Base-by-base conservation (phyloP, 257 asterid species). In the Salvia hispanica region DNA sequence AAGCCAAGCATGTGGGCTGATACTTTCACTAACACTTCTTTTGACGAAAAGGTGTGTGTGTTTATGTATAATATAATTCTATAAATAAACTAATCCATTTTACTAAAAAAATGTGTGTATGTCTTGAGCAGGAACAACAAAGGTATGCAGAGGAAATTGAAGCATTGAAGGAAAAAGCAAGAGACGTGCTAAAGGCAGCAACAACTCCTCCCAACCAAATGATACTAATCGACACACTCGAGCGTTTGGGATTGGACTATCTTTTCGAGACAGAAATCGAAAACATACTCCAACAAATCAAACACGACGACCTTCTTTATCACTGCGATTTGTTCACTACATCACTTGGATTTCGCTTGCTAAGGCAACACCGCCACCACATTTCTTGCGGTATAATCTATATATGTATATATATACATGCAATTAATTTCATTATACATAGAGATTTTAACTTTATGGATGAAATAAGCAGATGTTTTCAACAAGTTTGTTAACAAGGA, bases 241-340 rank as follows among this genome's bases (percentile, higher is more conserved):
- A 68, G 62, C 78, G 76, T n/a, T 28, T 77, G 60, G 85, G 79
- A 46, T 7, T 82, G 13, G 75, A 72, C 2, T 77, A 67, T 57
- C 77, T 72, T 48, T 76, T 76, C 15, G 62, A 65, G 46, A 42
- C 60, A 10, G 80, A 71, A 18, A 58, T 76, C 2, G 51, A 66
- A 25, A 43, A 54, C 0, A 67, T 34, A 50, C 50, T 77, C 36
- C 4, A 31, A 39, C n/a, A 67, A 39, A 71, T 72, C 8, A 45
- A 54, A 2, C 9, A 0, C 4, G 16, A n/a, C 6, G 5, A 18
- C 21, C 21, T 48, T 15, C 10, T 15, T 48, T 25, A 8, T 9
- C 44, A 46, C 54, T 10, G 6, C 6, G 81, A 62, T 37, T 46
- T 77, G 40, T 72, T 61, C 62, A 18, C 21, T 18, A 18, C 21